These are phyloP conservation scores for Mycosphaerella sp. DNA, from an alignment of 2,329 filamentous ascomycete species.

Conservation along the genomic window DNA sequence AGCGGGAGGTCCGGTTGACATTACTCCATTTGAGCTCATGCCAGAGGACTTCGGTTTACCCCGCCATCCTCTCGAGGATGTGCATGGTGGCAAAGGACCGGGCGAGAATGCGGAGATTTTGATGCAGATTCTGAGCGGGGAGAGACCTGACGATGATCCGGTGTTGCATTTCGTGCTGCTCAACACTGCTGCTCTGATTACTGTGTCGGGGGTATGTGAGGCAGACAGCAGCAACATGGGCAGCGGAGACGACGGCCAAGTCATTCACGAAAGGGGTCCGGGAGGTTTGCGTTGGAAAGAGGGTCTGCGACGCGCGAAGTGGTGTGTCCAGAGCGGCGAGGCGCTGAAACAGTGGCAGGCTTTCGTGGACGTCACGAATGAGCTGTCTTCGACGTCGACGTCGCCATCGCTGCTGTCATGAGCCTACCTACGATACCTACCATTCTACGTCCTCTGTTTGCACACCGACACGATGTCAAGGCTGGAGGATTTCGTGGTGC, in stretches of 20 bases:
- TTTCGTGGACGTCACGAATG: conserved; percentile 78
- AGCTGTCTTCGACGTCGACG: background rate
- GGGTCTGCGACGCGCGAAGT: conserved; percentile 77
- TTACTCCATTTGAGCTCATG: conserved; percentile 71
- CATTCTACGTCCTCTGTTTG: too few relatives aligned
- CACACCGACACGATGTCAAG: too few relatives aligned
- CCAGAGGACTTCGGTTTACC: conserved; percentile 84
- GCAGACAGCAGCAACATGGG: conserved; percentile 75
- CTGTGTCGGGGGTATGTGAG: conserved; percentile 80
- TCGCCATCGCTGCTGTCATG: background rate
- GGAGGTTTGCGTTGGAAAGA: conserved; percentile 92
- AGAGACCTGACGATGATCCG: conserved; percentile 69
- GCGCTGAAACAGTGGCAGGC: conserved; percentile 75
- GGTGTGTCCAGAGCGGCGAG: conserved; percentile 79
- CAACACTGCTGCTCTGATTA: conserved; percentile 84
- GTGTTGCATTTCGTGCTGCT: conserved; percentile 91
- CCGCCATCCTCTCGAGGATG: conserved; percentile 65
- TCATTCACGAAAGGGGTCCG: conserved; percentile 75
- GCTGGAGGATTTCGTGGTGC: too few relatives aligned
- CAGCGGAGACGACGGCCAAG: conserved; percentile 68
- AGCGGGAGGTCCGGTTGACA: conserved; percentile 47
- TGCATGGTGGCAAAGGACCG: conserved; percentile 79
- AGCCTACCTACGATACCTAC: too few relatives aligned
- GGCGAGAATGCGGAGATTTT: conserved; percentile 82
- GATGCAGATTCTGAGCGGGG: conserved; percentile 65